Evolutionary conservation across 208 protist species (phyloP).

Genomic region (Endotrypanum monterogeii): DNA sequence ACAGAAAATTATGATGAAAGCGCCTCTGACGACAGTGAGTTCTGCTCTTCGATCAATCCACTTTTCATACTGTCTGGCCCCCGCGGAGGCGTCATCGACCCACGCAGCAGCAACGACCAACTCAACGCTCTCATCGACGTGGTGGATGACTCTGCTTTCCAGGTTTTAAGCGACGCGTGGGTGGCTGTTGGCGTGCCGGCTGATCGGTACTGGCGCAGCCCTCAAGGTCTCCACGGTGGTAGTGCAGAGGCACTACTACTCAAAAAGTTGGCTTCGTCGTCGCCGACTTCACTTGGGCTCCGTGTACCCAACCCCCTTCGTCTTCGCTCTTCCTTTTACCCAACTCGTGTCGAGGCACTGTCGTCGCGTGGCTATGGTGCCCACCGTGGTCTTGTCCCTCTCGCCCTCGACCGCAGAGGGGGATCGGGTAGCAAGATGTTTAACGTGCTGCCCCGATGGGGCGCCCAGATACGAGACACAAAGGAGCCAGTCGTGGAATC

Average conservation of each 20-base stretch:
- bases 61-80: slow-evolving; percentile 73
- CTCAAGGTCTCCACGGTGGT: slow-evolving; percentile 12
- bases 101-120: slow-evolving; percentile 11
- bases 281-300: not conserved
- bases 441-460: slow-evolving; percentile 49
- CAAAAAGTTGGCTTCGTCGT: not conserved
- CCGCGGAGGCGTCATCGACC: slow-evolving; percentile 45
- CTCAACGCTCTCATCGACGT: slow-evolving; percentile 25
- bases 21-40: slow-evolving; percentile 3
- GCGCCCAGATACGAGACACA: not conserved
- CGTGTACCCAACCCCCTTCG: slow-evolving; percentile 47
- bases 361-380: slow-evolving; percentile 45
- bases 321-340: slow-evolving; percentile 64
- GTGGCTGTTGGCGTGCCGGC: slow-evolving; percentile 52
- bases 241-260: not conserved
- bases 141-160: slow-evolving; percentile 40
- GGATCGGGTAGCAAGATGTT: slow-evolving; percentile 73
- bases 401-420: slow-evolving; percentile 49
- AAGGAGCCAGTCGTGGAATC: not conserved
- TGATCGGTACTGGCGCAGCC: slow-evolving; percentile 68
- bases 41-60: slow-evolving; percentile 47
- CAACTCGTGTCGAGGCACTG: slow-evolving; percentile 59
- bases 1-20: slow-evolving; percentile 10
- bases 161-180: slow-evolving; percentile 47
- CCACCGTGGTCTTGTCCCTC: slow-evolving; percentile 39